phyloP scores from a whole-genome alignment of 371 early-diverging fungal genomes.

The Dichotomocladium elegans region DNA sequence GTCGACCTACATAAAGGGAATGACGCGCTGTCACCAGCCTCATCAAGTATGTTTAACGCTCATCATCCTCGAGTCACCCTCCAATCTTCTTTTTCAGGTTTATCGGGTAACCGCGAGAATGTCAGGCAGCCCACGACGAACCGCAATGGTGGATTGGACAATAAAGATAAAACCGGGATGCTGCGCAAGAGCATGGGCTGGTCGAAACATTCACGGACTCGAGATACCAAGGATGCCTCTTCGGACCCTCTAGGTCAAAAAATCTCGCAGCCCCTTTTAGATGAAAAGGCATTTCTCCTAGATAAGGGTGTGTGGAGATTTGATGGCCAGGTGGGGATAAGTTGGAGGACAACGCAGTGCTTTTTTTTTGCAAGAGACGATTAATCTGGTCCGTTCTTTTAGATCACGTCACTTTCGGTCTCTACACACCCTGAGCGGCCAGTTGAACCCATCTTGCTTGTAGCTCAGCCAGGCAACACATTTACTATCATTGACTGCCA shows the following conservation, averaged over 20 bases:
- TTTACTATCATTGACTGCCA: conserved; percentile 57
- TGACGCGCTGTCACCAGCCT: conserved; percentile 1
- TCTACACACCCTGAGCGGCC: conserved; percentile 37
- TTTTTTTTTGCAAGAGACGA: background rate
- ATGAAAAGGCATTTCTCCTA: conserved; percentile 21
- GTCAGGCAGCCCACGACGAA: conserved; percentile 2
- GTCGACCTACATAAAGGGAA: background rate
- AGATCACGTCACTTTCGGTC: conserved; percentile 40
- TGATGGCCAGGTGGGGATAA: conserved; percentile 48
- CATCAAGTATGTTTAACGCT: conserved; percentile 1
- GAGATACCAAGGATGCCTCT: conserved; percentile 11
- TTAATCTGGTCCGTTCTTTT: background rate
- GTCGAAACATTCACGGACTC: conserved; percentile 5
- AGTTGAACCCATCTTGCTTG: conserved; percentile 45
- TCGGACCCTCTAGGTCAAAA: background rate
- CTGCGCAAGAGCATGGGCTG: conserved; percentile 19
- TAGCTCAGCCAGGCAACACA: conserved; percentile 61
- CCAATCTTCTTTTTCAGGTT: conserved; percentile 13
- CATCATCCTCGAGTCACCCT: conserved; percentile 3
- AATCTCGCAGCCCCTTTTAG: background rate
- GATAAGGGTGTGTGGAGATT: conserved; percentile 60
- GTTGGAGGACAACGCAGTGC: background rate
- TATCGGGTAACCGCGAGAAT: conserved; percentile 13
- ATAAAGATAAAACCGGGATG: conserved; percentile 10
- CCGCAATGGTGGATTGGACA: conserved; percentile 4